These are phyloP conservation scores for Rhodotorula babjevae DNA, from an alignment of 768 basidiomycete species.

Conservation along the genomic window DNA sequence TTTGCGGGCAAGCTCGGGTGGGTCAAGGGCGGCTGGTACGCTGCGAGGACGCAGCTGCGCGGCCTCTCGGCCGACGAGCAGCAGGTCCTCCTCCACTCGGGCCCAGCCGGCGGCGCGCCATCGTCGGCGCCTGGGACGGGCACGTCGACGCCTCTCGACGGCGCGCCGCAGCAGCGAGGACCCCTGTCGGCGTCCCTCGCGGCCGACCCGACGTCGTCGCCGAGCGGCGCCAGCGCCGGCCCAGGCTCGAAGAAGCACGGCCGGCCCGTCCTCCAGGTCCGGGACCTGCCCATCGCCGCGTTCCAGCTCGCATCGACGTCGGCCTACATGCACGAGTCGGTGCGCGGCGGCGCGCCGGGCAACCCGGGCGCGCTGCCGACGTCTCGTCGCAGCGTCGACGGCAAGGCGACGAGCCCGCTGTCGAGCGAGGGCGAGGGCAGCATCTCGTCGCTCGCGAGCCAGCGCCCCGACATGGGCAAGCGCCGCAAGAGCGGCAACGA, in stretches of 20 bases:
- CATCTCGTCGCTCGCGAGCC: neutral
- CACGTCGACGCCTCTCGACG: neutral
- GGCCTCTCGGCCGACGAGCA: neutral
- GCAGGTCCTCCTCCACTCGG: conserved; percentile 1
- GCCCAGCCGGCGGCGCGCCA: neutral
- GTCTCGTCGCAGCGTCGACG: neutral
- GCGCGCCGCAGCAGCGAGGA: neutral
- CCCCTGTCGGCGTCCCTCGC: neutral
- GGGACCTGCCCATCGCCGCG: conserved; percentile 47
- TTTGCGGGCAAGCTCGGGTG: conserved; percentile 65
- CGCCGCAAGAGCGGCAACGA: conserved; percentile 33
- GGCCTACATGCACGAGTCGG: conserved; percentile 15
- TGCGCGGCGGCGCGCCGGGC: neutral
- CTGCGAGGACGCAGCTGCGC: conserved; percentile 51
- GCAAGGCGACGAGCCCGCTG: neutral
- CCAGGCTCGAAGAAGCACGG: conserved; percentile 24
- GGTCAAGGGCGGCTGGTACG: conserved; percentile 76
- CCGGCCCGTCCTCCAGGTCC: conserved; percentile 39
- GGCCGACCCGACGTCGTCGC: neutral
- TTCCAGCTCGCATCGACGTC: conserved; percentile 47
- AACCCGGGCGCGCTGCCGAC: neutral
- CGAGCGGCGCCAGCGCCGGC: neutral
- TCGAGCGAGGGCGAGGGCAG: conserved; percentile 11
- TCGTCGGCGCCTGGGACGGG: neutral
- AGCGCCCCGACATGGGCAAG: conserved; percentile 31